A percentile compares a stretch with the other conserved stretches of the same genome.
Evolutionary conservation across 768 basidiomycete genomes (phyloP).

Genomic region (Auricularia sp.): DNA sequence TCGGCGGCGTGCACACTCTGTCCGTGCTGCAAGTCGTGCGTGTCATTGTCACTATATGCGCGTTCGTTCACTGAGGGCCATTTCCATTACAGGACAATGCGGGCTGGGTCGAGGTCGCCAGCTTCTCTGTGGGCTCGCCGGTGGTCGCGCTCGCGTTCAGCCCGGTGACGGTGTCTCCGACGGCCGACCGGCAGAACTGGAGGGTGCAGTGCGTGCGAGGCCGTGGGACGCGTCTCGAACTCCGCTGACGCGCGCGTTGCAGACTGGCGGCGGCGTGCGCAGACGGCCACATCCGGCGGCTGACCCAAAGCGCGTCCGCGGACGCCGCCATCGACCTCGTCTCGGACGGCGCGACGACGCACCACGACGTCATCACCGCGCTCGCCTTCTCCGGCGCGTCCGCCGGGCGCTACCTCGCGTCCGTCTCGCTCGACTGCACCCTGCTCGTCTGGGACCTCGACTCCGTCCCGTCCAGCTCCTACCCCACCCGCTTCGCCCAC

Average conservation of each 20-base stretch:
- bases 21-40: conserved; percentile 58
- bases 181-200: conserved; percentile 50
- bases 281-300: conserved; percentile 61
- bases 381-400: conserved; percentile 74
- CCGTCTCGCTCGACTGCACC: conserved; percentile 78
- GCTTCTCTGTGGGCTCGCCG: conserved; percentile 62
- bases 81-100: conserved; percentile 26
- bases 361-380: conserved; percentile 68
- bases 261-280: conserved; percentile 61
- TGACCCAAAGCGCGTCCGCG: conserved; percentile 42
- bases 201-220: conserved; percentile 44
- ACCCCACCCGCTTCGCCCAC: conserved; percentile 66
- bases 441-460: conserved; percentile 81
- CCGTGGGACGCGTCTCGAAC: conserved; percentile 16
- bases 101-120: conserved; percentile 43
- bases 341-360: conserved; percentile 78
- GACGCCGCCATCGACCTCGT: conserved; percentile 43
- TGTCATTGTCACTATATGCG: conserved; percentile 9
- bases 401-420: conserved; percentile 64
- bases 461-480: conserved; percentile 32
- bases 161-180: conserved; percentile 55
- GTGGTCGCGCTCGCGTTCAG: conserved; percentile 77
- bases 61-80: not conserved
- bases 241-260: not conserved
- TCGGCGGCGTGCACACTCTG: conserved; percentile 65